Evolutionary conservation across 164 flowering plant genomes (phyloP), one percentile per base, ranked within the genome.

Genomic region (Nelumbo lutea): DNA sequence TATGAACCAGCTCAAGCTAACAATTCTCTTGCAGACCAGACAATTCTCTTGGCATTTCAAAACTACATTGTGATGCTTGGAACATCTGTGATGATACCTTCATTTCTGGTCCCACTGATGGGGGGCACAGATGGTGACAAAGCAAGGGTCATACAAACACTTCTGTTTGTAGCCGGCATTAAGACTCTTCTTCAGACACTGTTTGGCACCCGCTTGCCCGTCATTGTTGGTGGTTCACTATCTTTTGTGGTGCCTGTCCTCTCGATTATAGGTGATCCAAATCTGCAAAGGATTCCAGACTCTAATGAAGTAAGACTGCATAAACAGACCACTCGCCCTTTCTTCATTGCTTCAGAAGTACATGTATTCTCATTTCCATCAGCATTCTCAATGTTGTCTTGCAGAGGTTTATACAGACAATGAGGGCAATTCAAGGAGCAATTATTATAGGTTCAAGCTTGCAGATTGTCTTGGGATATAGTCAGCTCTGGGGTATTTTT

Each of bases 1-100:
- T 10, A 11, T 4, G 14, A 60, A 38, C 41, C 3, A 59, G 1
- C 45, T 60, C 10, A 60, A 60, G 0, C n/a, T 8, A 1, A 41
- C 6, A 1, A 40, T 41, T 60, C 40, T 10, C n/a, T n/a, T 78
- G 78, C 89, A 88, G 90, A 75, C 58, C 85, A 85, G 68, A 85
- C 87, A 0, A 55, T 87, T 2, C 57, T 89, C 56, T 62, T 84
- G 64, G 94, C 87, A 13, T 89, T 89, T 78, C 94, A 89, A 71
- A 88, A 89, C 70, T 89, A 78, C 55, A 38, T 87, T 65, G 85
- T 87, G 11, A 89, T 87, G 88, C 83, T 89, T 9, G 94, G 94
- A 41, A 84, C 90, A 6, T 77, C 82, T 4, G 86, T 85, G 6
- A 70, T 87, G 59, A 83, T 89, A 9, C 68, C 90, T 3, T 70